Evolutionary conservation across 805 yeast species (phyloP).

Genomic region (Blastobotrys attinorum): DNA sequence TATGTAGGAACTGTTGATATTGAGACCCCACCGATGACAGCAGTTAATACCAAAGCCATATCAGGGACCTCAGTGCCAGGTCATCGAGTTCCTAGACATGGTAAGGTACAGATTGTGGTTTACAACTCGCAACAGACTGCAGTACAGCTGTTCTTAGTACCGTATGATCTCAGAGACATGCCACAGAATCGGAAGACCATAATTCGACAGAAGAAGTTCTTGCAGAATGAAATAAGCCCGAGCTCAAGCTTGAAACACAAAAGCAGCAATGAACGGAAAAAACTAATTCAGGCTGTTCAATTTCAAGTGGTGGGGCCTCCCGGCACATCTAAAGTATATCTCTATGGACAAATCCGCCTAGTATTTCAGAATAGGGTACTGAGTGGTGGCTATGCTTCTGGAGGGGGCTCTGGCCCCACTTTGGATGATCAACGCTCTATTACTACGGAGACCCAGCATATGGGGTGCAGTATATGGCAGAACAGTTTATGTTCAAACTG

Average conservation of each 20-base stretch:
- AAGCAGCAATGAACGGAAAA: constrained; percentile 9
- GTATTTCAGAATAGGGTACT: constrained; percentile 24
- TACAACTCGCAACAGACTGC: constrained; percentile 27
- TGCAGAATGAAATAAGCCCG: constrained; percentile 1
- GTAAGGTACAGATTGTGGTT: constrained; percentile 28
- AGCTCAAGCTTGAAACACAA: no score
- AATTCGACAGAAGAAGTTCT: constrained; percentile 25
- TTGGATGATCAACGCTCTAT: neutral
- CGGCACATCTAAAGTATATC: constrained; percentile 17
- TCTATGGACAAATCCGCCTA: constrained; percentile 23
- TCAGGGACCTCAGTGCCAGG: constrained; percentile 16
- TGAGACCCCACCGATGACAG: neutral
- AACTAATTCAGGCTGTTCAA: constrained; percentile 26
- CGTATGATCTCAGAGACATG: constrained; percentile 27
- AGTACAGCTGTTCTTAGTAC: constrained; percentile 26
- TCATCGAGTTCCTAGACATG: constrained; percentile 26
- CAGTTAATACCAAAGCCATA: constrained; percentile 1
- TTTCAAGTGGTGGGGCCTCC: constrained; percentile 23
- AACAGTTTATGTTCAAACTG: neutral
- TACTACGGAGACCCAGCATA: neutral
- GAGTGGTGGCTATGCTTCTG: neutral
- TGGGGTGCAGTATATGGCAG: neutral
- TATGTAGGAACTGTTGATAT: constrained; percentile 21
- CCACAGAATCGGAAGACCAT: constrained; percentile 25
- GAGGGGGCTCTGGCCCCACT: neutral